Evolutionary conservation across 306 rosid species (phyloP).

Genomic region (Dalbergia oliveri): DNA sequence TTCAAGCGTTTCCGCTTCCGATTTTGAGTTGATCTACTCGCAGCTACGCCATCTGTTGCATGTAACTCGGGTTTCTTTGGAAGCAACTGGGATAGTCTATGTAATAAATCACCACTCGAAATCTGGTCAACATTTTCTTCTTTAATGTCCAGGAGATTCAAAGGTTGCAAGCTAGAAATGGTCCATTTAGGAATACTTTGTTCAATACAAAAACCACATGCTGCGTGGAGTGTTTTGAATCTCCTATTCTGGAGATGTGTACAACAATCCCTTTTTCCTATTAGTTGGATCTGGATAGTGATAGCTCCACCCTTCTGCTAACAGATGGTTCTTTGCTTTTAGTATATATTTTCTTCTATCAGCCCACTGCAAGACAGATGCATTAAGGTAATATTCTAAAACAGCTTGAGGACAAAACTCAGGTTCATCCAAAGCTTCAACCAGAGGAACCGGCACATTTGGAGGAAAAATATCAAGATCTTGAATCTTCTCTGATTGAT

Average conservation of each 20-base stretch:
- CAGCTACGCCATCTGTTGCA: conserved; percentile 29
- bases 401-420: conserved; percentile 60
- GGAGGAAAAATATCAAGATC: conserved; percentile 38
- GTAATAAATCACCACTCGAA: conserved; percentile 27
- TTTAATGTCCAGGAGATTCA: conserved; percentile 30
- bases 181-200: conserved; percentile 40
- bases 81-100: conserved; percentile 47
- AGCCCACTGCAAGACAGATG: background rate
- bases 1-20: conserved; percentile 42
- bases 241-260: conserved; percentile 55
- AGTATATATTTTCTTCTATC: conserved; percentile 7
- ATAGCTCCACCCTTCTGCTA: conserved; percentile 60
- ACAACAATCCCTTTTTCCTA: conserved; percentile 47
- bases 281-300: conserved; percentile 46
- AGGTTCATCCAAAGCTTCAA: conserved; percentile 32
- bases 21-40: conserved; percentile 43
- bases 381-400: conserved; percentile 49
- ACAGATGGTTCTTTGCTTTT: conserved; percentile 61
- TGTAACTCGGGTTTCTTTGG: conserved; percentile 36
- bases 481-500: conserved; percentile 43
- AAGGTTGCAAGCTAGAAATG: conserved; percentile 36
- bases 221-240: conserved; percentile 50
- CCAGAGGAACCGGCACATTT: conserved; percentile 35
- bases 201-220: conserved; percentile 54
- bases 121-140: conserved; percentile 46